Evolutionary conservation across 495 filamentous ascomycete genomes (phyloP), one percentile per base, ranked within the genome.

Genomic region (Penicillium macrosclerotiorum): DNA sequence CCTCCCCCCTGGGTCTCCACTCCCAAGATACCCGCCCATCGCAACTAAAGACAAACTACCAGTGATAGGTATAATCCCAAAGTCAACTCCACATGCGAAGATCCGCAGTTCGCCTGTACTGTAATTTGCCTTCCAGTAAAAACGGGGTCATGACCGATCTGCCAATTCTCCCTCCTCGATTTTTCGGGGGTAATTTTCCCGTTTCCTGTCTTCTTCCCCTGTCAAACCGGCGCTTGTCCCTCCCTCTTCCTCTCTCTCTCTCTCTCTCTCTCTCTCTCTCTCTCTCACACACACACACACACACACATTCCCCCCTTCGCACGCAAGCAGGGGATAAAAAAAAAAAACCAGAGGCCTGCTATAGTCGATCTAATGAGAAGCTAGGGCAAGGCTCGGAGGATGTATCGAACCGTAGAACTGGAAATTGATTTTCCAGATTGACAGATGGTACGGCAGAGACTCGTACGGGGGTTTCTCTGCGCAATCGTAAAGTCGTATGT

Each of bases 41-140:
- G 49, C 59, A 56, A 59, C 37, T 32, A 34, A 27, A 42, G 31
- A 14, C 25, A 37, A 43, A 49, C 39, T 48, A 47, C 33, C 45
- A 54, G 45, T 54, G 51, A 58, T 52, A 56, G 45, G 60, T 62
- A 60, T 63, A 56, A 64, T 60, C 52, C 59, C 62, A 29, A 33
- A 52, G 50, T 49, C 53, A 19, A 60, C 57, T 58, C 60, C 63
- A 65, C 57, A 57, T 53, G 62, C 54, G 66, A 67, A 59, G 66
- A 69, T 67, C 67, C 67, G 60, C 67, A 70, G 64, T 68, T 67
- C 61, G 60, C 59, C 57, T 23, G 56, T 62, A 60, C 47, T 47
- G 65, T 68, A 71, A 71, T 66, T 68, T 66, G 59, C 60, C 65
- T 46, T 24, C 22, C 33, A 38, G 52, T 51, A 55, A 55, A n/a